phyloP scores from a whole-genome alignment of 2,329 filamentous ascomycete genomes.

The Chalaropsis thielavioides region DNA sequence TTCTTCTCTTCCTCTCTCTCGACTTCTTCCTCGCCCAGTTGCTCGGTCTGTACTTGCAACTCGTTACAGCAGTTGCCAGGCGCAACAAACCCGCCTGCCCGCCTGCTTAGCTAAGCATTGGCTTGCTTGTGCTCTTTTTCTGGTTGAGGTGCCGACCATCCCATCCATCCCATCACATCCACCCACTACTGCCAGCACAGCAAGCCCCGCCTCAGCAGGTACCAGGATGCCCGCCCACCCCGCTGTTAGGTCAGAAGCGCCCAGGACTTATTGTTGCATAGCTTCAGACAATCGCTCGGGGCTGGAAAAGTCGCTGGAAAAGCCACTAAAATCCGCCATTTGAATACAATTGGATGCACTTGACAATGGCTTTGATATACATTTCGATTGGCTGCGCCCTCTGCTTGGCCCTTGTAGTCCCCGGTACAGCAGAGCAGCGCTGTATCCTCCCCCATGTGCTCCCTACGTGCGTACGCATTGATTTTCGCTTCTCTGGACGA shows the following conservation, averaged over 20 bases:
- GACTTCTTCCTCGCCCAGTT: background rate
- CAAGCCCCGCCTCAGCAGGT: constrained; percentile 8
- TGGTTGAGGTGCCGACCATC: background rate
- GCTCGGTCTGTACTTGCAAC: background rate
- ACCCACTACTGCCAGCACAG: background rate
- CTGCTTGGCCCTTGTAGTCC: no score
- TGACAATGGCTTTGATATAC: no score
- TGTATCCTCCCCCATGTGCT: background rate
- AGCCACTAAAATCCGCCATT: no score
- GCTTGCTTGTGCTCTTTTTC: background rate
- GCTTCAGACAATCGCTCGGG: no score
- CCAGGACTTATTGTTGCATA: no score
- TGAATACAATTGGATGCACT: no score
- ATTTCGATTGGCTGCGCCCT: no score
- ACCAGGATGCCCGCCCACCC: background rate
- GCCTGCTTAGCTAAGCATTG: constrained; percentile 4
- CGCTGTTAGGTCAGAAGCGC: no score
- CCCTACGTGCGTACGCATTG: background rate
- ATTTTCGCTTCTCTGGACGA: background rate
- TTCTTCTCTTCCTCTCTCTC: background rate
- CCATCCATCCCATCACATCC: background rate
- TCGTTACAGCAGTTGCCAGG: background rate
- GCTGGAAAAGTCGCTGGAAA: no score
- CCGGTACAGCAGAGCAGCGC: no score
- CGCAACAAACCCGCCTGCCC: constrained; percentile 7